Conservation (phyloP, 1,284 basidiomycete genomes). For the Meripilus lineatus region DNA sequence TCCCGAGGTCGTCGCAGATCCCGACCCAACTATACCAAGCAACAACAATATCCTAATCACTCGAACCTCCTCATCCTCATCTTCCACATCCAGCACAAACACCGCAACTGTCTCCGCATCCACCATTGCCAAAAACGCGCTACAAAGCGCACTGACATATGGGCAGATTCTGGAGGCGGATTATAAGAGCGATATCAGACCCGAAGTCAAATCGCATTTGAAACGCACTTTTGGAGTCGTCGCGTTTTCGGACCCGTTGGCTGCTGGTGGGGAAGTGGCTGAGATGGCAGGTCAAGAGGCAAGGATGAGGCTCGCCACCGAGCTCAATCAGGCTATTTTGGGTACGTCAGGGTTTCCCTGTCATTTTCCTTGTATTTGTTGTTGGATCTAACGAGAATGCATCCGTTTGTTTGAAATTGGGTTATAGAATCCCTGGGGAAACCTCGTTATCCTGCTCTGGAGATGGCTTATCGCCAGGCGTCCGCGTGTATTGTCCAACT, state of each 20-base stretch:
- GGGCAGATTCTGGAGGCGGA: conserved; percentile 66
- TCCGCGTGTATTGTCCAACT: conserved; percentile 61
- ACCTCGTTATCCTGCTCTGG: conserved; percentile 65
- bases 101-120: conserved; percentile 13
- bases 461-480: conserved; percentile 71
- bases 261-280: conserved; percentile 56
- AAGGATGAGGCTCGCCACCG: conserved; percentile 61
- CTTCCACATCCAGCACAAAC: conserved; percentile 4
- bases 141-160: conserved; percentile 62
- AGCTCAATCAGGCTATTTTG: conserved; percentile 76
- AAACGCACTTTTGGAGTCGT: conserved; percentile 73
- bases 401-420: conserved; percentile 7
- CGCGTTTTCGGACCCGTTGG: conserved; percentile 69
- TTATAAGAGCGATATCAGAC: conserved; percentile 55
- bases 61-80: conserved; percentile 8
- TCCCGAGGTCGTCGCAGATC: conserved; percentile 9
- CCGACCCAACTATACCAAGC: background rate
- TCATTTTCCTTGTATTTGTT: conserved; percentile 5
- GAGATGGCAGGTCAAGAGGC: conserved; percentile 65
- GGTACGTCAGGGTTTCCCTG: conserved; percentile 41
- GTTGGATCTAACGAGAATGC: too few species aligned
- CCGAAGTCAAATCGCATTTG: conserved; percentile 59
- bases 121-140: conserved; percentile 41
- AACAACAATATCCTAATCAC: background rate
- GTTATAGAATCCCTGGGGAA: conserved; percentile 68